Conservation (phyloP, 768 basidiomycete genomes). For the Suillus americanus region DNA sequence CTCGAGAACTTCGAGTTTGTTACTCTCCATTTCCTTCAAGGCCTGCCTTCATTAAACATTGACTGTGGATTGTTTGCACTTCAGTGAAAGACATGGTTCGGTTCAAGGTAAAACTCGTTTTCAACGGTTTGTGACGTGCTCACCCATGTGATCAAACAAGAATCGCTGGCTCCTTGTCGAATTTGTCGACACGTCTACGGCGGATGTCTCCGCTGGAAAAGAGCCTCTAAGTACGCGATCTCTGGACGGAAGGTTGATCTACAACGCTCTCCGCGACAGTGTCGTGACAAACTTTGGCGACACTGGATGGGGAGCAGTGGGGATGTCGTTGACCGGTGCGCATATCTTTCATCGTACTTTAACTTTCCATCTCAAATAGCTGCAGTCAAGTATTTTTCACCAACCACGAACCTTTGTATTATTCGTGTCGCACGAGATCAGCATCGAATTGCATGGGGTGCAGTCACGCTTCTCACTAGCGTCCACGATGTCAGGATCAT, state of each 20-base stretch:
- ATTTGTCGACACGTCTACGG: slow-evolving; percentile 42
- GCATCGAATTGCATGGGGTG: slow-evolving; percentile 78
- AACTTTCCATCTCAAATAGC: not conserved
- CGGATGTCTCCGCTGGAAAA: slow-evolving; percentile 12
- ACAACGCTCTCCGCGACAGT: slow-evolving; percentile 66
- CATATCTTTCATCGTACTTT: slow-evolving; percentile 4
- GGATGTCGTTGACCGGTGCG: slow-evolving; percentile 66
- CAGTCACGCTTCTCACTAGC: slow-evolving; percentile 63
- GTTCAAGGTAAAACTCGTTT: not conserved
- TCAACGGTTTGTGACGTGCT: not conserved
- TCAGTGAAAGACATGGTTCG: not conserved
- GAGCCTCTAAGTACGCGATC: slow-evolving; percentile 9
- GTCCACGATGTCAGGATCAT: slow-evolving; percentile 62
- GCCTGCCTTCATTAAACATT: not conserved
- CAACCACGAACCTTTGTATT: slow-evolving; percentile 80
- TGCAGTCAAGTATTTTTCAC: slow-evolving; percentile 87
- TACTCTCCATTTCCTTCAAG: not conserved
- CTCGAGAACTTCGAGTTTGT: not conserved
- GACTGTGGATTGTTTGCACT: not conserved
- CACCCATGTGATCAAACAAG: slow-evolving; percentile 35
- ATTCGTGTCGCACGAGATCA: slow-evolving; percentile 84
- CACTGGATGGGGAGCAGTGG: slow-evolving; percentile 82
- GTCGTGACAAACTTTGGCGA: slow-evolving; percentile 67
- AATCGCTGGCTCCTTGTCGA: slow-evolving; percentile 91
- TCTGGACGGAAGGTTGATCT: slow-evolving; percentile 66